These are phyloP conservation scores for Urtica urens DNA, from an alignment of 306 rosid genomes.

Conservation along the genomic window DNA sequence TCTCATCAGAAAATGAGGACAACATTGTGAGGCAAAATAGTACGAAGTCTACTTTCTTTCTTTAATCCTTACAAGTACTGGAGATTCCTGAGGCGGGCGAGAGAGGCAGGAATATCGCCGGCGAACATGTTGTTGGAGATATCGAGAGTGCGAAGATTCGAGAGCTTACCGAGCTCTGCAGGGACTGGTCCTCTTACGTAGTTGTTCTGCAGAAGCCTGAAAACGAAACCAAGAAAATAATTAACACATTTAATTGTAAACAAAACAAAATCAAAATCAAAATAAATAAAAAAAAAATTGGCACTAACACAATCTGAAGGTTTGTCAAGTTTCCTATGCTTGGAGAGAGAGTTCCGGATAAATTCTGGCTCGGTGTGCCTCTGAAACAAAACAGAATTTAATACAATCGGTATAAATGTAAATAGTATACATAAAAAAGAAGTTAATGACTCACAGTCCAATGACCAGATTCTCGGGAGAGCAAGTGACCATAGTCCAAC, in stretches of 20 bases:
- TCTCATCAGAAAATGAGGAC: conserved; percentile 9
- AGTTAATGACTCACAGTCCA: conserved; percentile 56
- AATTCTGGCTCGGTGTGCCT: conserved; percentile 92
- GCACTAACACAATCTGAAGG: conserved; percentile 90
- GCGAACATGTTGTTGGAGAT: conserved; percentile 66
- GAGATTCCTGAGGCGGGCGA: conserved; percentile 59
- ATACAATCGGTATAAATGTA: background rate
- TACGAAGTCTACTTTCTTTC: background rate
- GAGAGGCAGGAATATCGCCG: conserved; percentile 58
- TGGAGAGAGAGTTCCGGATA: conserved; percentile 80
- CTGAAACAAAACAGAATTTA: conserved; percentile 30
- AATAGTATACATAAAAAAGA: background rate
- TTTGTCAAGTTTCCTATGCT: conserved; percentile 94
- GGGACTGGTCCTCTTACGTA: conserved; percentile 78
- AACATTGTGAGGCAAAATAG: background rate
- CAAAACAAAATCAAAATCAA: conserved; percentile 6
- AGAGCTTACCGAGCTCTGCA: conserved; percentile 58
- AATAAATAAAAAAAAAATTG: background rate
- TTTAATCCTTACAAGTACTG: conserved; percentile 63
- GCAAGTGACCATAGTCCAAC: conserved; percentile 99
- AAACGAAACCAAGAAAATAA: conserved; percentile 17
- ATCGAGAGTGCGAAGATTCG: conserved; percentile 86
- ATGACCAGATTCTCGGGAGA: conserved; percentile 73
- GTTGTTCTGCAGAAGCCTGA: conserved; percentile 89
- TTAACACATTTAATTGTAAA: conserved; percentile 8